phyloP scores from a whole-genome alignment of 2,329 filamentous ascomycete species.

The Byssothecium circinans region DNA sequence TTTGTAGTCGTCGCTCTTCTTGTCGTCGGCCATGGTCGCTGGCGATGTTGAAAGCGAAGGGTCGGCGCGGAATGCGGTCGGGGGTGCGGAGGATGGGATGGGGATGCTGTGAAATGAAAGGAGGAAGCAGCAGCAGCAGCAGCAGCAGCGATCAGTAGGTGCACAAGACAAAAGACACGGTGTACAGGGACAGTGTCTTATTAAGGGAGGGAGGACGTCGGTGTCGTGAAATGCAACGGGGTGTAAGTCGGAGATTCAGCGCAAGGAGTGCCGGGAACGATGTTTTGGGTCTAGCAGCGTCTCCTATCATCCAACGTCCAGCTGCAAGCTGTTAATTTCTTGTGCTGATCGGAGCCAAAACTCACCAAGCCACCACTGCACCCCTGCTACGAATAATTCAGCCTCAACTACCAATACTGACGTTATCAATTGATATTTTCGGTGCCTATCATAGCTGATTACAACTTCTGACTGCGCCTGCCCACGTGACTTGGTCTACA shows the following conservation, averaged over 20 bases:
- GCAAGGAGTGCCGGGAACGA: conserved; percentile 31
- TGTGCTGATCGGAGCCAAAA: conserved; percentile 13
- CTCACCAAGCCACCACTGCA: conserved; percentile 27
- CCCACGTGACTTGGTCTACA: neutral
- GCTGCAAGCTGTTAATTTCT: conserved; percentile 29
- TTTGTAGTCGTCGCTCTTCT: conserved; percentile 79
- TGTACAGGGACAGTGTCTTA: conserved; percentile 16
- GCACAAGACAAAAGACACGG: neutral
- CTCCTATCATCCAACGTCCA: conserved; percentile 23
- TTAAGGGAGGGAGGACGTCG: conserved; percentile 19
- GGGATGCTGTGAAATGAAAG: conserved; percentile 15
- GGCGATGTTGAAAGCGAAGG: conserved; percentile 9
- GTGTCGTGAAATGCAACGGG: neutral
- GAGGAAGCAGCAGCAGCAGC: neutral
- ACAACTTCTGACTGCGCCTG: neutral
- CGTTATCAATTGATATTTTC: too few species aligned
- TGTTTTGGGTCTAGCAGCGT: conserved; percentile 24
- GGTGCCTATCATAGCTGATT: neutral
- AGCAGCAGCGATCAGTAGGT: neutral
- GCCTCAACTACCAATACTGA: too few species aligned
- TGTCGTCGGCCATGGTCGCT: conserved; percentile 77
- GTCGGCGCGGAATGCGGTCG: conserved; percentile 8
- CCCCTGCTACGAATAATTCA: too few species aligned
- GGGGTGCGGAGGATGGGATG: conserved; percentile 9
- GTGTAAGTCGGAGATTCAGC: conserved; percentile 14